Evolutionary conservation across 768 basidiomycete species (phyloP).

Genomic region (Lactifluus hygrophoroides): DNA sequence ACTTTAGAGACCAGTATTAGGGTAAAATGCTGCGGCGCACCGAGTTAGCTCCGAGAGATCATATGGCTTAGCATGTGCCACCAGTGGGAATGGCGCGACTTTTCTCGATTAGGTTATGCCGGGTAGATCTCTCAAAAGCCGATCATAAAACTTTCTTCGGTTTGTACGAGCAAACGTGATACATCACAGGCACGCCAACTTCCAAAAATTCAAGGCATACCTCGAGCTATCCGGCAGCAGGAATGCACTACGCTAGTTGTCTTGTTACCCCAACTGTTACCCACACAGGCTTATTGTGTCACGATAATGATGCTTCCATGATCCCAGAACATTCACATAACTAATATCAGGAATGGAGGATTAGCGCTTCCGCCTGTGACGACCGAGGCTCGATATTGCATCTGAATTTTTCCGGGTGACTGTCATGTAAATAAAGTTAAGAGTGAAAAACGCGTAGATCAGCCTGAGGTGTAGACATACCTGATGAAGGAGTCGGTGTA

Average conservation of each 20-base stretch:
- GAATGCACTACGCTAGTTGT: too few relatives aligned
- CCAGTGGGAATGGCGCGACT: too few relatives aligned
- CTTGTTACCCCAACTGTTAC: neutral
- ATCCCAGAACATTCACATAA: neutral
- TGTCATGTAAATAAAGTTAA: neutral
- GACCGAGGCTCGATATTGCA: neutral
- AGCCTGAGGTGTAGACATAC: neutral
- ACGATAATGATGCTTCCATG: neutral
- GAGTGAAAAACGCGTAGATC: neutral
- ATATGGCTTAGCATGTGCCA: neutral
- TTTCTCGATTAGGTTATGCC: too few relatives aligned
- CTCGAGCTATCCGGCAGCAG: too few relatives aligned
- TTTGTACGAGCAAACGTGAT: neutral
- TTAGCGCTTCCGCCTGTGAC: neutral
- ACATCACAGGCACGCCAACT: neutral
- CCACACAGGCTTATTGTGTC: neutral
- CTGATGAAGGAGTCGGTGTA: neutral
- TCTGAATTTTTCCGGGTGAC: conserved; percentile 5
- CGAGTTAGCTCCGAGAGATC: too few relatives aligned
- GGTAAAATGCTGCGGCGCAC: too few relatives aligned
- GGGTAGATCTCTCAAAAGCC: neutral
- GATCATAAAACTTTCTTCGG: too few relatives aligned
- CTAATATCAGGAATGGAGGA: neutral
- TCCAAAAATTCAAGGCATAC: too few relatives aligned
- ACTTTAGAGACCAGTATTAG: too few relatives aligned